Evolutionary conservation across 2,329 filamentous ascomycete species (phyloP).

Genomic region (Aspergillus spinulosporus): DNA sequence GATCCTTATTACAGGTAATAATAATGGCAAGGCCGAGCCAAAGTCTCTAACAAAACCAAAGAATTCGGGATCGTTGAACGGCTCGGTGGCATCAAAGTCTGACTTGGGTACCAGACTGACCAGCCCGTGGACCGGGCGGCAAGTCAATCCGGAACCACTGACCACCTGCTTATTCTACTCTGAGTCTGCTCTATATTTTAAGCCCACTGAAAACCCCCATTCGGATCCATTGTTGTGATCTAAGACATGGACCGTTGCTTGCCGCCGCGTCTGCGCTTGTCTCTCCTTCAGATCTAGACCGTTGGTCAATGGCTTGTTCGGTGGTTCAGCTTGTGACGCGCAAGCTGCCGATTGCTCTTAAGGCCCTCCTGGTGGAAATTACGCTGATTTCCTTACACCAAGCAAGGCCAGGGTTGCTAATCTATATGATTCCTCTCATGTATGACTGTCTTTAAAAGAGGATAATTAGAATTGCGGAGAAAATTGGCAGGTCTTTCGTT

Average conservation of each 20-base stretch:
- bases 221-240: background rate
- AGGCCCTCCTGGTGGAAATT: background rate
- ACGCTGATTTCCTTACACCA: background rate
- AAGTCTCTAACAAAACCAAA: conserved; percentile 2
- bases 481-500: conserved; percentile 12
- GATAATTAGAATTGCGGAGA: conserved; percentile 11
- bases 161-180: no score
- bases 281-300: conserved; percentile 4
- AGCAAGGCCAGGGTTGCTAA: background rate
- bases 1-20: conserved; percentile 3
- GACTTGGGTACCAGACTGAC: background rate
- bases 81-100: conserved; percentile 1
- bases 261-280: conserved; percentile 18
- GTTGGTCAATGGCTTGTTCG: background rate
- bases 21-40: background rate
- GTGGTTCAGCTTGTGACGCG: background rate
- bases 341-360: background rate
- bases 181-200: no score
- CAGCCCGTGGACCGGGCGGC: background rate
- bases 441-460: background rate
- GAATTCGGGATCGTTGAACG: conserved; percentile 6
- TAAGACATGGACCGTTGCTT: conserved; percentile 1
- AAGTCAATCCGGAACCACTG: no score
- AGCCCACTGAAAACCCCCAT: background rate
- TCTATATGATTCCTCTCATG: conserved; percentile 2